These are phyloP conservation scores for Bifiguratus adelaidae DNA, from an alignment of 192 early-diverging fungal genomes.

Conservation along the genomic window DNA sequence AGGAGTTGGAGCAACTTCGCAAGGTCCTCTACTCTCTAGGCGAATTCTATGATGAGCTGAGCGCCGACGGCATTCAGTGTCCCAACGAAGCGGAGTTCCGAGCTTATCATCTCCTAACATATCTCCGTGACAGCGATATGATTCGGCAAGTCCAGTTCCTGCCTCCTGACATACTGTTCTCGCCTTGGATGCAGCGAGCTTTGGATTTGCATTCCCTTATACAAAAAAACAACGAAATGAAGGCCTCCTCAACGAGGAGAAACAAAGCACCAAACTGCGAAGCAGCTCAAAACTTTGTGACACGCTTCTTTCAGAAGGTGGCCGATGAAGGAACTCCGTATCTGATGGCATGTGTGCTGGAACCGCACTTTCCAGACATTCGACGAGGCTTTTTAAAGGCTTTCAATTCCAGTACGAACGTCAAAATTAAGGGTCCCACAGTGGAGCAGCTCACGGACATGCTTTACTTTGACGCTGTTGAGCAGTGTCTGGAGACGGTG, in stretches of 20 bases:
- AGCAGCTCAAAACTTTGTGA: constrained; percentile 49
- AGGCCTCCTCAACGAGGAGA: constrained; percentile 11
- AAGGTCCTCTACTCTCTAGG: constrained; percentile 80
- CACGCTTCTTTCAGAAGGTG: constrained; percentile 65
- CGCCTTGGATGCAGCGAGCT: constrained; percentile 58
- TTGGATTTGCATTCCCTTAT: constrained; percentile 51
- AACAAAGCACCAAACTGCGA: constrained; percentile 37
- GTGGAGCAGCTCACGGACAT: too few relatives aligned
- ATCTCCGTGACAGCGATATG: constrained; percentile 63
- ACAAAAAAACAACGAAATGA: constrained; percentile 36
- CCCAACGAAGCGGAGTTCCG: constrained; percentile 86
- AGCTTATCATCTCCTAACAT: constrained; percentile 76
- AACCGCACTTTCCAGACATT: constrained; percentile 63
- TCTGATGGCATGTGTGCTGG: constrained; percentile 67
- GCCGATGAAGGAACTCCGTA: constrained; percentile 46
- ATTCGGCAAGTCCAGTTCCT: constrained; percentile 51
- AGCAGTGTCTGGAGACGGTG: constrained; percentile 24
- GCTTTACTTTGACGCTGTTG: constrained; percentile 19
- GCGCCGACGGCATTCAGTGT: constrained; percentile 30
- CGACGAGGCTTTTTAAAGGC: constrained; percentile 63
- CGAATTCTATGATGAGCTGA: constrained; percentile 79
- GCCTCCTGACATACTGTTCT: constrained; percentile 37
- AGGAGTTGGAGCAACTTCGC: constrained; percentile 81
- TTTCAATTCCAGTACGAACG: too few relatives aligned
- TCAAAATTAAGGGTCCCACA: too few relatives aligned